Conservation (phyloP, 176 grass and related monocot genomes). For the Aegilops bicornis region DNA sequence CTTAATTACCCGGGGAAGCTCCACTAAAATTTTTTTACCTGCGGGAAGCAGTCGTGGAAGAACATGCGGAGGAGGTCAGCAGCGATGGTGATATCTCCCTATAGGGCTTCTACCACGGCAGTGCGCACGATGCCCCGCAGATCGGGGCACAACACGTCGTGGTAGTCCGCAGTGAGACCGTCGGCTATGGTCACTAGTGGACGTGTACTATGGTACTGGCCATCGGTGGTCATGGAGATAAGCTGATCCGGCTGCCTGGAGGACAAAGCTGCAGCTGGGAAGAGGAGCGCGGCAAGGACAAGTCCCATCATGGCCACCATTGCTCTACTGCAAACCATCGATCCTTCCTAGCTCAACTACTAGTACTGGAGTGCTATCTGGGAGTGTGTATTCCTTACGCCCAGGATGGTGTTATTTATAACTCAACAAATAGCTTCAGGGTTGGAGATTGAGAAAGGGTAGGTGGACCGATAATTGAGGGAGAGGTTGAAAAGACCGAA, state of each 20-base stretch:
- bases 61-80: constrained; percentile 46
- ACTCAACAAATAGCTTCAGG: no score
- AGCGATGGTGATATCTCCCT: constrained; percentile 35
- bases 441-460: not conserved
- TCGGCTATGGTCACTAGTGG: not conserved
- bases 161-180: constrained; percentile 32
- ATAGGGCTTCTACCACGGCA: constrained; percentile 1
- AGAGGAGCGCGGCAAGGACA: not conserved
- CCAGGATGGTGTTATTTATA: not conserved
- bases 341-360: not conserved
- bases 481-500: not conserved
- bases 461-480: not conserved
- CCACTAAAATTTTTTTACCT: not conserved
- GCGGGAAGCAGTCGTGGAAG: constrained; percentile 60
- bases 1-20: no score
- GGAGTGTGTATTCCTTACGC: not conserved
- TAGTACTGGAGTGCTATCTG: not conserved
- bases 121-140: constrained; percentile 28
- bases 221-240: not conserved
- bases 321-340: not conserved
- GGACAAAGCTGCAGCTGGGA: not conserved
- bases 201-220: not conserved
- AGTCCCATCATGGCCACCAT: not conserved
- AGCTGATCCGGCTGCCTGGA: not conserved
- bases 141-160: constrained; percentile 32